Evolutionary conservation across 768 basidiomycete species (phyloP).

Genomic region (Mycena galopus): DNA sequence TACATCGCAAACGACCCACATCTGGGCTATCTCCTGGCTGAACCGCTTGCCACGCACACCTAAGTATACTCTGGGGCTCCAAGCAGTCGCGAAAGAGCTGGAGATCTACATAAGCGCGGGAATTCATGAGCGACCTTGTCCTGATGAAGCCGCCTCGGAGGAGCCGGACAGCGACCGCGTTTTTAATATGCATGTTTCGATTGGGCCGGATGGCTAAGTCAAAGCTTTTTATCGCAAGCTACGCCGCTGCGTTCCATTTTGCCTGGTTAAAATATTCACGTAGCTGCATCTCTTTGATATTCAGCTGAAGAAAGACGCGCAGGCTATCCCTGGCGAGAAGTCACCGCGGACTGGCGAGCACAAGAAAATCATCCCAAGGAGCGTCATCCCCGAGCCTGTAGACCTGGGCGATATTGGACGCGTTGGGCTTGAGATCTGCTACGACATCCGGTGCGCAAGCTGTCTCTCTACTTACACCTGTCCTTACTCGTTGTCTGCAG

Average conservation of each 20-base stretch:
- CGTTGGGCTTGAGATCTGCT: too few relatives aligned
- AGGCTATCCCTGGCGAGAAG: slow-evolving; percentile 5
- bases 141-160: slow-evolving; percentile 16
- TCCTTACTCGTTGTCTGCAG: too few relatives aligned
- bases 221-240: slow-evolving; percentile 31
- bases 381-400: too few relatives aligned
- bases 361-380: too few relatives aligned
- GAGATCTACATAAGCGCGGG: too few relatives aligned
- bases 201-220: slow-evolving; percentile 28
- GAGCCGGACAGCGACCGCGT: slow-evolving; percentile 37
- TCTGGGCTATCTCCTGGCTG: too few relatives aligned
- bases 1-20: too few relatives aligned
- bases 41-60: slow-evolving; percentile 32
- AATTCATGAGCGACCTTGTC: too few relatives aligned
- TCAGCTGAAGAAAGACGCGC: slow-evolving; percentile 23
- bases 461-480: too few relatives aligned
- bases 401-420: too few relatives aligned
- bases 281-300: slow-evolving; percentile 36
- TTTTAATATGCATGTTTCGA: slow-evolving; percentile 30
- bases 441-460: too few relatives aligned
- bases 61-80: slow-evolving; percentile 31
- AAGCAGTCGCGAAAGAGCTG: slow-evolving; percentile 29
- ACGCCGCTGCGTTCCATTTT: background rate
- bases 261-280: background rate
- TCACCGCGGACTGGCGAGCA: too few relatives aligned